Percentiles rank a stretch among this genome's conserved stretches.
Conservation (phyloP, 2,329 filamentous ascomycete genomes). For the Xylariaceae sp. region DNA sequence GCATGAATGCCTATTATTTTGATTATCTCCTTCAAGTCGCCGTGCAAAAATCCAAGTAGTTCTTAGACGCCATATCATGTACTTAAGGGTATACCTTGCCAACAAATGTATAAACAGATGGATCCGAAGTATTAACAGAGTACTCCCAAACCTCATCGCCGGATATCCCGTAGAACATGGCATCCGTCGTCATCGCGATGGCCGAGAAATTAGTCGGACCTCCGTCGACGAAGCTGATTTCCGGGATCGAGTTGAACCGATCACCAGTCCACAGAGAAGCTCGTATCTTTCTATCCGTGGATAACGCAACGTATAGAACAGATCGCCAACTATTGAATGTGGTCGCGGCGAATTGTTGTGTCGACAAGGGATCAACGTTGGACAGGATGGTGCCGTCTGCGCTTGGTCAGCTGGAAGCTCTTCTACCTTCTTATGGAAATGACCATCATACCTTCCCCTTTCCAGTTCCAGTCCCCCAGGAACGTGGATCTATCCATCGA, state of each 20-base stretch:
- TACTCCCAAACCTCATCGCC: slow-evolving; percentile 28
- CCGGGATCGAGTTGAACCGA: slow-evolving; percentile 4
- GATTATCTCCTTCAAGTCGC: background rate
- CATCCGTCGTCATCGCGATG: slow-evolving; percentile 27
- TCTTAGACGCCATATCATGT: background rate
- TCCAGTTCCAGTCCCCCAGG: slow-evolving; percentile 16
- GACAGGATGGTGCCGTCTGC: slow-evolving; percentile 16
- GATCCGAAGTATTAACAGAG: slow-evolving; percentile 16
- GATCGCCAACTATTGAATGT: slow-evolving; percentile 22
- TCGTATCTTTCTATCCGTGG: slow-evolving; percentile 8
- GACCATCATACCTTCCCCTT: slow-evolving; percentile 13
- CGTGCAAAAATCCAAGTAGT: background rate
- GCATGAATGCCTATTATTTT: background rate
- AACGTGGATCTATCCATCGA: slow-evolving; percentile 16
- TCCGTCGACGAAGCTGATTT: slow-evolving; percentile 16
- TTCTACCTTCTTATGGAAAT: no score
- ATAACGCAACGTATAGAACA: slow-evolving; percentile 10
- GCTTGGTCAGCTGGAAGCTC: slow-evolving; percentile 1
- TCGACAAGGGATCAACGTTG: slow-evolving; percentile 12
- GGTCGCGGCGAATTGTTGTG: slow-evolving; percentile 21
- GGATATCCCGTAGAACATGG: slow-evolving; percentile 27
- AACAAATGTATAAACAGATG: slow-evolving; percentile 21
- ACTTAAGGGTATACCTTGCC: slow-evolving; percentile 25
- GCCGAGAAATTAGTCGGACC: slow-evolving; percentile 26
- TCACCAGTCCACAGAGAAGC: slow-evolving; percentile 12